Evolutionary conservation across 2,329 filamentous ascomycete genomes (phyloP).

Genomic region (Scedosporium boydii): DNA sequence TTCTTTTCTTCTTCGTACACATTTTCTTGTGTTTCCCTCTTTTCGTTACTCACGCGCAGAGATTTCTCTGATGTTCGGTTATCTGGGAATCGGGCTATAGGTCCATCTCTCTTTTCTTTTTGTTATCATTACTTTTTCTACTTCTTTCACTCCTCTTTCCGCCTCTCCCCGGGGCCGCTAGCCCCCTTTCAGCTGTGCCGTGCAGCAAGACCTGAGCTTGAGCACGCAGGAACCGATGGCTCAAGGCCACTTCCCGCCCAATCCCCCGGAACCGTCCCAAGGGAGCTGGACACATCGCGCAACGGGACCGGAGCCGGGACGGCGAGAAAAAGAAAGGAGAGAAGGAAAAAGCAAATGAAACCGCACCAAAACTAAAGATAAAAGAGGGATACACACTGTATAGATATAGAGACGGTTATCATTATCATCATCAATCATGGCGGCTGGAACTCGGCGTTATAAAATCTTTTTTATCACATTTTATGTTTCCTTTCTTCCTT

Average conservation of each 20-base stretch:
- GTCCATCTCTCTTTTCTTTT: not conserved
- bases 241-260: not conserved
- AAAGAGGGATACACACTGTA: not conserved
- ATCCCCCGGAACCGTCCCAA: not conserved
- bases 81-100: not conserved
- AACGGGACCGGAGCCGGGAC: not conserved
- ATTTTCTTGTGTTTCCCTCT: not conserved
- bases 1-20: not conserved
- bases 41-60: not conserved
- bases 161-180: not conserved
- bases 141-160: constrained; percentile 2
- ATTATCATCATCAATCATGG: not conserved
- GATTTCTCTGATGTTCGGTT: not conserved
- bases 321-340: not conserved
- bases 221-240: not conserved
- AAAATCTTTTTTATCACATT: not conserved
- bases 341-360: not conserved
- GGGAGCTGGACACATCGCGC: not conserved
- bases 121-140: not conserved
- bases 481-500: not conserved
- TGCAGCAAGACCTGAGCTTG: not conserved
- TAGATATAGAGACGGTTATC: constrained; percentile 2
- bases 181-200: not conserved
- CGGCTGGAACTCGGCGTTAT: constrained; percentile 1
- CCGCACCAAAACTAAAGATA: not conserved